Conservation (phyloP, 257 asterid species). For the Petunia secreta region DNA sequence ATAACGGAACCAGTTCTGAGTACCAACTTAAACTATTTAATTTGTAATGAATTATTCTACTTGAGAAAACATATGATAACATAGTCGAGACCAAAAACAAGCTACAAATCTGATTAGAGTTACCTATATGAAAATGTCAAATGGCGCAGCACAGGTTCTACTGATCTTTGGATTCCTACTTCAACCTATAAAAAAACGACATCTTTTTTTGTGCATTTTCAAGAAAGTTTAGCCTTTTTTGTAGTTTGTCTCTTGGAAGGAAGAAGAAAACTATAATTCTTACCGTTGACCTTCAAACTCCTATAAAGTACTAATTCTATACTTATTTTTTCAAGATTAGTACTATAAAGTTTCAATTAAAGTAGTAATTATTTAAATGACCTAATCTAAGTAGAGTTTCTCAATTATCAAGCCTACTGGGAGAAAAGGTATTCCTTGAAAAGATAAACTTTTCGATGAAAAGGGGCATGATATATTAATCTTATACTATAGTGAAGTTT, state of each 20-base stretch:
- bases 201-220: background rate
- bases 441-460: background rate
- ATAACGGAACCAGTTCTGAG: no score
- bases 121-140: no score
- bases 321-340: background rate
- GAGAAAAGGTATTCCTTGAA: background rate
- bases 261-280: background rate
- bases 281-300: constrained; percentile 8
- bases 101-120: no score
- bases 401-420: background rate
- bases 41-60: no score
- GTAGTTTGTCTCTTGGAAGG: background rate
- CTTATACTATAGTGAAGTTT: background rate
- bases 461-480: no score
- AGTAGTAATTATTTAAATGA: background rate
- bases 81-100: no score
- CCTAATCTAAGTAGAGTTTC: background rate
- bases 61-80: no score
- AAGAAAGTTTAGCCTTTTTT: background rate
- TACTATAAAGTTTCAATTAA: constrained; percentile 9
- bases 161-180: background rate
- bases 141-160: no score
- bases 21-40: no score
- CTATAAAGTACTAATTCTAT: background rate
- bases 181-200: constrained; percentile 1